Conservation (phyloP, 1,139 yeast species). For the Cylindricascospora bacillispora region DNA sequence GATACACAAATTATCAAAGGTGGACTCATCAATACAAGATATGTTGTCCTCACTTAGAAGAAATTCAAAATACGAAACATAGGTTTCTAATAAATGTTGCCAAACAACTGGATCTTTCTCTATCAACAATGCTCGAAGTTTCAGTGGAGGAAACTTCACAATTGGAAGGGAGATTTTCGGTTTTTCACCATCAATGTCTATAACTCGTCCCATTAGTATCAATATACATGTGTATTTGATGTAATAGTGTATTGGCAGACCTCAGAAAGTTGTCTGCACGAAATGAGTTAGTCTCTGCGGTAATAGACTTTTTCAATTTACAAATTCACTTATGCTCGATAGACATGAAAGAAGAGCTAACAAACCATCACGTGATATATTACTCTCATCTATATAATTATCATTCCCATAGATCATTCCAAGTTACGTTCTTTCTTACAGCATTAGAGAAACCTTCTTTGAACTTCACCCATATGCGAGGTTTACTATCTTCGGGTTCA, state of each 20-base stretch:
- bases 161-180: slow-evolving; percentile 35
- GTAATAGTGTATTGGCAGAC: too few relatives aligned
- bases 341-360: too few relatives aligned
- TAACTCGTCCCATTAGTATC: slow-evolving; percentile 8
- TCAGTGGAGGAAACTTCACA: slow-evolving; percentile 63
- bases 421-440: slow-evolving; percentile 70
- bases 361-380: too few relatives aligned
- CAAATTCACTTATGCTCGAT: too few relatives aligned
- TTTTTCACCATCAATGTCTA: slow-evolving; percentile 18
- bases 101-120: slow-evolving; percentile 77
- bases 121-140: slow-evolving; percentile 55
- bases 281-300: too few relatives aligned
- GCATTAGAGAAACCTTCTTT: slow-evolving; percentile 94
- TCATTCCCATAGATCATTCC: slow-evolving; percentile 48
- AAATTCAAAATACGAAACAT: slow-evolving; percentile 38
- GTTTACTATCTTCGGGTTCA: slow-evolving; percentile 25
- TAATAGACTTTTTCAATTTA: too few relatives aligned
- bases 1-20: slow-evolving; percentile 44
- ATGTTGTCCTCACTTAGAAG: slow-evolving; percentile 27
- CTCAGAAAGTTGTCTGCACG: too few relatives aligned
- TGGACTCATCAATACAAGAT: slow-evolving; percentile 34
- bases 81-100: slow-evolving; percentile 57
- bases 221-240: too few relatives aligned
- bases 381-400: too few relatives aligned
- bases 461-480: slow-evolving; percentile 71